These are phyloP conservation scores for Umbelopsis isabellina DNA, from an alignment of 192 early-diverging fungal species.

Conservation along the genomic window DNA sequence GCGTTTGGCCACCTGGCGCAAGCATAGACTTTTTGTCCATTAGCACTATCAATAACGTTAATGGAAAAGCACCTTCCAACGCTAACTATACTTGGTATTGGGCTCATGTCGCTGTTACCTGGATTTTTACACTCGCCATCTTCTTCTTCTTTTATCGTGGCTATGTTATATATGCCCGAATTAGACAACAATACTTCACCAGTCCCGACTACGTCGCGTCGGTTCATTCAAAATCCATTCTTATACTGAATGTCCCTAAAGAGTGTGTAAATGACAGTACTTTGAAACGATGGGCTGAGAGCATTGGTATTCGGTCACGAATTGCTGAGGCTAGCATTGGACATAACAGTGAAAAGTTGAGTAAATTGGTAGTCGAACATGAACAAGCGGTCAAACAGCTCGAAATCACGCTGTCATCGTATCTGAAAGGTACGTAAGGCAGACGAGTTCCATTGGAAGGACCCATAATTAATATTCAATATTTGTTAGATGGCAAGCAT, in stretches of 20 bases:
- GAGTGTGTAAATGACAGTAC: constrained; percentile 53
- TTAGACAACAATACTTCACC: constrained; percentile 58
- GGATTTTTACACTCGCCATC: constrained; percentile 63
- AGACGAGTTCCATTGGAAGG: neutral
- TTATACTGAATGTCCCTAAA: constrained; percentile 65
- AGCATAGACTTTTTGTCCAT: constrained; percentile 42
- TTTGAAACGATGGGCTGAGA: constrained; percentile 49
- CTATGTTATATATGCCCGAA: constrained; percentile 54
- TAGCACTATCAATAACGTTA: constrained; percentile 36
- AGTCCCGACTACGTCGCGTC: constrained; percentile 59
- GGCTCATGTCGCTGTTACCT: constrained; percentile 67
- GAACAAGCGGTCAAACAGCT: constrained; percentile 62
- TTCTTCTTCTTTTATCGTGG: constrained; percentile 57
- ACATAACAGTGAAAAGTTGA: constrained; percentile 67
- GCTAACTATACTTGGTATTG: constrained; percentile 58
- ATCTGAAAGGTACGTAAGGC: constrained; percentile 48
- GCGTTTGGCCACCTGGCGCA: constrained; percentile 41
- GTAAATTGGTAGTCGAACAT: constrained; percentile 66
- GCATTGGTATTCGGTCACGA: constrained; percentile 38
- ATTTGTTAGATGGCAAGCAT: constrained; percentile 33
- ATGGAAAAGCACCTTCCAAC: constrained; percentile 24
- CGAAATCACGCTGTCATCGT: constrained; percentile 66
- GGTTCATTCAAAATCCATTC: constrained; percentile 68
- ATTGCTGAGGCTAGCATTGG: constrained; percentile 67
- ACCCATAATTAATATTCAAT: neutral